A percentile compares a stretch with the other conserved stretches of the same genome.
phyloP scores from a whole-genome alignment of 306 rosid species.

The Spatholobus suberectus region DNA sequence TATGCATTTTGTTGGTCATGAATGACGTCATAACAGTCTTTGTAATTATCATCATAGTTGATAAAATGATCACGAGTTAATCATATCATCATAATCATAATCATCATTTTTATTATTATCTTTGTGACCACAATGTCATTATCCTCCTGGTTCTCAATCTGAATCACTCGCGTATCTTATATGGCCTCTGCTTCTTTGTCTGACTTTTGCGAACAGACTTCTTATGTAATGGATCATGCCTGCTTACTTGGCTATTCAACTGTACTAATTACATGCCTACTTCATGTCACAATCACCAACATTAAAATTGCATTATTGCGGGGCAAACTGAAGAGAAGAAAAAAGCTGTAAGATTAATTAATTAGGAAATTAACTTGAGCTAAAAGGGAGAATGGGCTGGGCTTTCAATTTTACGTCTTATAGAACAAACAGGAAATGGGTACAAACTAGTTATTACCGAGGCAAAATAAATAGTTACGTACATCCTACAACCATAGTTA shows the following conservation, averaged over 20 bases:
- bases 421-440: not conserved
- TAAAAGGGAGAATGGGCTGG: slow-evolving; percentile 12
- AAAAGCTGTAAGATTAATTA: not conserved
- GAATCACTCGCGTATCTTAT: slow-evolving; percentile 20
- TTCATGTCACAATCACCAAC: slow-evolving; percentile 36
- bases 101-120: not conserved
- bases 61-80: slow-evolving; percentile 9
- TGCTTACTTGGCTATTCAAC: slow-evolving; percentile 12
- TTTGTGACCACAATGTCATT: slow-evolving; percentile 9
- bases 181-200: slow-evolving; percentile 24
- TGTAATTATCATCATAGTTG: not conserved
- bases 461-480: not conserved
- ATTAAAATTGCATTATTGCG: slow-evolving; percentile 27
- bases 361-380: not conserved
- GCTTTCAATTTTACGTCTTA: not conserved
- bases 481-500: not conserved
- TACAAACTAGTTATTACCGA: not conserved
- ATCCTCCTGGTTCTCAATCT: slow-evolving; percentile 5
- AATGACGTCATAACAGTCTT: not conserved
- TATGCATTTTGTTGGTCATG: not conserved
- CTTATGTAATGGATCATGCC: slow-evolving; percentile 42
- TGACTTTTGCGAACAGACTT: slow-evolving; percentile 36
- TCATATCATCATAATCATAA: slow-evolving; percentile 10
- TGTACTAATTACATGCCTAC: slow-evolving; percentile 19
- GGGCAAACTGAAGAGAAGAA: not conserved